Percentiles rank a stretch among this genome's conserved stretches.
Evolutionary conservation across 1,284 basidiomycete genomes (phyloP).

Genomic region (Fomitopsis schrenkii): DNA sequence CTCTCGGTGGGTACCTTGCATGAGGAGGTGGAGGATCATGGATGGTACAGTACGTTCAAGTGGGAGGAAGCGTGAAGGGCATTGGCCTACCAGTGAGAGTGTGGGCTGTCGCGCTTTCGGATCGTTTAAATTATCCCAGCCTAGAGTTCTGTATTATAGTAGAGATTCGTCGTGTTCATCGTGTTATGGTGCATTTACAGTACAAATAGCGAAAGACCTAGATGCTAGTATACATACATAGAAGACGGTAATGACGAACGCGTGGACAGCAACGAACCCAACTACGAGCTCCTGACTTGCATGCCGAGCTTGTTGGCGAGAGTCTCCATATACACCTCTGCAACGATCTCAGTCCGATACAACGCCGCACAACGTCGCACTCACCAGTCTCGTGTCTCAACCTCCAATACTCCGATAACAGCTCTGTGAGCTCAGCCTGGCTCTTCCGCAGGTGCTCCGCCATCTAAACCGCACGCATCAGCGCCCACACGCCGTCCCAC

Average conservation of each 20-base stretch:
- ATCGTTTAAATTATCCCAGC: too few relatives aligned
- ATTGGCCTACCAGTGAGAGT: too few relatives aligned
- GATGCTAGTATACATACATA: too few relatives aligned
- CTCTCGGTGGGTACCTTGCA: constrained; percentile 19
- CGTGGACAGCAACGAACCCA: background rate
- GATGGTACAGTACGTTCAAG: constrained; percentile 27
- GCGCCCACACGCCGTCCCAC: background rate
- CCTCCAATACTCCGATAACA: constrained; percentile 79
- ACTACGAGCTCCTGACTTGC: constrained; percentile 26
- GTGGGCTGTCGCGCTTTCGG: too few relatives aligned
- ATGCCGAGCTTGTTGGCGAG: constrained; percentile 59
- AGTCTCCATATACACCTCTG: constrained; percentile 80
- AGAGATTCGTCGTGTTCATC: too few relatives aligned
- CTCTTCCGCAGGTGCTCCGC: constrained; percentile 67
- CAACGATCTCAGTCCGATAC: background rate
- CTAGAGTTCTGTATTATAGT: too few relatives aligned
- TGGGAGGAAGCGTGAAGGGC: constrained; percentile 14
- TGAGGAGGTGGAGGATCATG: constrained; percentile 21
- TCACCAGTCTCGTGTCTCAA: constrained; percentile 75
- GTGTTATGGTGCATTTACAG: too few relatives aligned
- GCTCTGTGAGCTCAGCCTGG: constrained; percentile 69
- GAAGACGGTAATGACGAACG: background rate
- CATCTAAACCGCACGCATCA: constrained; percentile 45
- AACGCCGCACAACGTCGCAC: constrained; percentile 5
- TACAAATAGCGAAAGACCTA: too few relatives aligned